Percentiles rank a stretch among this genome's conserved stretches.
phyloP scores from a whole-genome alignment of 1,284 basidiomycete species.

The Ceratobasidium sp. region DNA sequence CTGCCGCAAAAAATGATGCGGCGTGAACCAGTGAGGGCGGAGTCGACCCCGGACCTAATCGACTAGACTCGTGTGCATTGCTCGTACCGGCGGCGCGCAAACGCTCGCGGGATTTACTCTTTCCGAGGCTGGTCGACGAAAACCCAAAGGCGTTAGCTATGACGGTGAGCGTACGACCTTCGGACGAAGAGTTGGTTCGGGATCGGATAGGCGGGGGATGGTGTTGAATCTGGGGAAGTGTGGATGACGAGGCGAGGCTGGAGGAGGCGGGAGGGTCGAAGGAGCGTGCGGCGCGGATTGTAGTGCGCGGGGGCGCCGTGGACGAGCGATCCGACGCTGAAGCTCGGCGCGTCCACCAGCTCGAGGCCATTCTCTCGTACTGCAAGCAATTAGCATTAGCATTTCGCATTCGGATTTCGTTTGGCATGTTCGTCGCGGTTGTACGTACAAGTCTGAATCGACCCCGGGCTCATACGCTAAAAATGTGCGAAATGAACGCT shows the following conservation, averaged over 20 bases:
- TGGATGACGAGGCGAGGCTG: background rate
- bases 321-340: constrained; percentile 10
- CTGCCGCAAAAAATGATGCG: constrained; percentile 10
- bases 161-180: constrained; percentile 2
- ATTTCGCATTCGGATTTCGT: too few species aligned
- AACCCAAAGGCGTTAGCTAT: constrained; percentile 13
- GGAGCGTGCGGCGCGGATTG: constrained; percentile 20
- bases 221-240: too few species aligned
- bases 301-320: constrained; percentile 10
- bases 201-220: background rate
- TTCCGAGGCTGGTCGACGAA: background rate
- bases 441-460: background rate
- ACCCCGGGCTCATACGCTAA: background rate
- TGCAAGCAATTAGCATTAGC: constrained; percentile 3
- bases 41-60: background rate
- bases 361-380: constrained; percentile 21
- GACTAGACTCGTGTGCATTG: constrained; percentile 6
- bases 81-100: background rate
- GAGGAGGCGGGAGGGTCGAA: constrained; percentile 16
- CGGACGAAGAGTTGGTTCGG: constrained; percentile 9
- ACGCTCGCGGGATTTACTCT: constrained; percentile 19
- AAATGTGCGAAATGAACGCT: background rate
- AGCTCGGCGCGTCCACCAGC: constrained; percentile 20
- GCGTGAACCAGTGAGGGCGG: constrained; percentile 12
- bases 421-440: background rate